Base-by-base conservation (phyloP, 805 yeast species). In the Metschnikowia vanudenii region DNA sequence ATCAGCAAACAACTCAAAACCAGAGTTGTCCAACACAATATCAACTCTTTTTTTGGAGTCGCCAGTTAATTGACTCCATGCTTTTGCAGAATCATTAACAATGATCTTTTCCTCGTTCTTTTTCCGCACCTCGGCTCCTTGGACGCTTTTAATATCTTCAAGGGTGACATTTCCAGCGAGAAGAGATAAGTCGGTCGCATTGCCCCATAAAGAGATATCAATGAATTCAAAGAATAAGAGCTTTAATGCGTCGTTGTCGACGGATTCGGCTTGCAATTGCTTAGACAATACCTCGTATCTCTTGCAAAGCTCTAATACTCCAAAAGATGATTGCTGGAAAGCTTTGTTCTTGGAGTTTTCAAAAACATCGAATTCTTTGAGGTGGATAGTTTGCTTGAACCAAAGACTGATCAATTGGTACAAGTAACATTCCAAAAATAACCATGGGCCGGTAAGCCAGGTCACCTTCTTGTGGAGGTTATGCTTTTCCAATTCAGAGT, bases 161-260 rank as follows among this genome's bases (percentile, higher is more conserved):
- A 89, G 63, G 2, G 74, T 61, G 7, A 90, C 81, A n/a, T 92
- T 89, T 49, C 88, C 90, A 3, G 95, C 91, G 52, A 94, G 74
- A 44, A 95, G 71, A 0, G 97, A 89, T 60, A 94, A 76, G 65
- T 94, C 99, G 3, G 97, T 88, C 16, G 98, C 97, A 65, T 94
- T 94, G 22, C 99, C 99, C 99, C 99, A 94, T 44, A 94, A 68
- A 0, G 97, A 88, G 45, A 92, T 80, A 61, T 90, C 96, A 36
- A 87, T 68, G 52, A 91, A 86, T 63, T 94, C 99, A 51, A 75
- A 79, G 72, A 90, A 91, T 37, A 89, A 69, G 11, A 84, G 56
- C 50, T 73, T 64, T 51, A 83, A 64, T 0, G 76, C 63, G 4
- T 78, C 81, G 1, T 50, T 50, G 47, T 73, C 78, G 3, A 60